Base-by-base conservation (phyloP, 352 stramenopile species). In the Globisporangium barbulae region DNA sequence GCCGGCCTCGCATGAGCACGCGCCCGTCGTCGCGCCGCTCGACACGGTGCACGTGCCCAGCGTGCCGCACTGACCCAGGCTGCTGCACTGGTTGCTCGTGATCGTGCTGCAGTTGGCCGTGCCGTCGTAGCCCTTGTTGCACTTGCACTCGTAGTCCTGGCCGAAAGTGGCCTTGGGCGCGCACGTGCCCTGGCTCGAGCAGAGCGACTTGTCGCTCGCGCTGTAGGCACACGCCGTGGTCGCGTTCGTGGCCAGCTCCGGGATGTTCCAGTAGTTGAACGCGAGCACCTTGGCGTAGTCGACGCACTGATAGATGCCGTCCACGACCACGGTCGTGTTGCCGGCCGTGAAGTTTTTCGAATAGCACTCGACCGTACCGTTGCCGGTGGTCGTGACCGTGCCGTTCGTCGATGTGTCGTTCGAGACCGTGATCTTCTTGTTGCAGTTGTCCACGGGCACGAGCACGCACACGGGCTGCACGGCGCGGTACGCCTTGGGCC, bases 281-380 rank as follows among this genome's bases (percentile, higher is more conserved):
- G 63, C 31, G 8, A 88, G 67, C 68, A 83, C 91, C 65, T 90
- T 88, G 41, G 72, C 63, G 49, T 83, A 70, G 62, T 93, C 83
- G 21, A 89, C 64, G 59, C 85, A 93, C 68, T 90, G 75, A 70
- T 93, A 91, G 50, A 90, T 90, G 49, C 85, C 85, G 48, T 86
- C 86, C 19, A 91, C 71, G 17, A 79, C 68, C 30, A 81, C 71
- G 28, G 59, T 79, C 13, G 73, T 57, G 58, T 68, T 61, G 54
- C 75, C 75, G 53, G 60, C 67, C 2, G 79, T 87, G 63, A 93
- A 91, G 59, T 81, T 91, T 53, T 72, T 74, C 57, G 70, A 69
- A 66, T 82, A 91, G 63, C 85, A 93, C 52, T 93, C 79, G 45
- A 91, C 82, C 0, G 73, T 90, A 15, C 62, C 67, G 25, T 67